phyloP scores from a whole-genome alignment of 768 basidiomycete species.

The Boletus rubropictus region DNA sequence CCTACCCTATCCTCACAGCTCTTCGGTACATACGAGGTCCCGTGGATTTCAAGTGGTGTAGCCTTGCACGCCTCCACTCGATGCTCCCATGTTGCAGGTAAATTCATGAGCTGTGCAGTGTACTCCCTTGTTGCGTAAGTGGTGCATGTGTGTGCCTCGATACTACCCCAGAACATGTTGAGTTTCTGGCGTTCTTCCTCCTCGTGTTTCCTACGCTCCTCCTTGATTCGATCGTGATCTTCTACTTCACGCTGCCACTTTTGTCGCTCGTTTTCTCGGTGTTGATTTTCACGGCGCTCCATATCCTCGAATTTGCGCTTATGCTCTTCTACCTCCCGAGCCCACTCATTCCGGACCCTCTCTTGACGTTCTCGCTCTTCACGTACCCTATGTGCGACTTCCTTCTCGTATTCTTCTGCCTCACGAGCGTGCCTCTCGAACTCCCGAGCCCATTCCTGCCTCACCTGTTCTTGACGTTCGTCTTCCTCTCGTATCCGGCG shows the following conservation, averaged over 20 bases:
- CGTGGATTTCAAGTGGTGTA: constrained; percentile 22
- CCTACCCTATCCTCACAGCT: constrained; percentile 21
- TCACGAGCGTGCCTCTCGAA: neutral
- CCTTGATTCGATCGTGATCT: constrained; percentile 10
- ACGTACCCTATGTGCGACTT: neutral
- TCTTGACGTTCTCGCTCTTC: constrained; percentile 15
- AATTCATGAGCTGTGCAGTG: constrained; percentile 24
- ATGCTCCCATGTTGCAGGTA: constrained; percentile 19
- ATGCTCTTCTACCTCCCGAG: constrained; percentile 1
- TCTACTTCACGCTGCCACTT: constrained; percentile 19
- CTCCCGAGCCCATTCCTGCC: constrained; percentile 7
- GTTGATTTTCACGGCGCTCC: constrained; percentile 8
- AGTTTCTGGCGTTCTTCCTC: constrained; percentile 26
- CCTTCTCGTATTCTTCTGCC: neutral
- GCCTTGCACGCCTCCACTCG: constrained; percentile 25
- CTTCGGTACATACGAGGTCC: constrained; percentile 13
- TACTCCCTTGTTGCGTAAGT: constrained; percentile 27
- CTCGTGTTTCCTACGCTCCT: constrained; percentile 17
- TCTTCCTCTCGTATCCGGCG: constrained; percentile 2
- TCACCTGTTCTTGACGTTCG: constrained; percentile 1
- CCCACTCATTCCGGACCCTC: constrained; percentile 4
- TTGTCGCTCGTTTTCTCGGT: constrained; percentile 4
- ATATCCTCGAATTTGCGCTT: constrained; percentile 6
- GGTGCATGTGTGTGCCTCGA: constrained; percentile 19
- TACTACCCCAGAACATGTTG: constrained; percentile 20